Evolutionary conservation across 352 stramenopile genomes (phyloP), one percentile per base, ranked within the genome.

Genomic region (Aphanomyces euteiches): DNA sequence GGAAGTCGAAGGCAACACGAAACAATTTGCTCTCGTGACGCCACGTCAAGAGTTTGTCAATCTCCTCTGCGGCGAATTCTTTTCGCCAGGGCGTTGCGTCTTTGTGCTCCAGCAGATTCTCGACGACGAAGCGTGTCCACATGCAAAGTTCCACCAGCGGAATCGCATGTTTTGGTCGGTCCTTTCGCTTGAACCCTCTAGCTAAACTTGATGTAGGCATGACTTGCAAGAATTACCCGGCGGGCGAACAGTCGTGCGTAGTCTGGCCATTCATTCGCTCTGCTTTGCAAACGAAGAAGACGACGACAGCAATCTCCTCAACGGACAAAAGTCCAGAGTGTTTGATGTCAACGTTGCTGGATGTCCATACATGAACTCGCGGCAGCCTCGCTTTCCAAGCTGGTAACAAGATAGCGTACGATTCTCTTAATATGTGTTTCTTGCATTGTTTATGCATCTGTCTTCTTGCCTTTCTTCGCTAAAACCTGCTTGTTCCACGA

Each of bases 401-500:
- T 58, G 50, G 50, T 58, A 36, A 58, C 13, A 28, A 2, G 13
- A 58, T 58, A 19, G 19, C 43, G 43, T n/a, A 50, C 17, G 43
- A 50, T n/a, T 50, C 43, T 50, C 10, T 50, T 12, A n/a, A 50
- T 12, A 50, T 50, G 43, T 12, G 43, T n/a, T 50, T 50, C 43
- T n/a, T 50, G 43, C 10, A 50, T n/a, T 12, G 10, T n/a, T n/a
- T 50, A 50, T 28, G 50, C 17, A 36, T 19, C 15, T 28, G 19
- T 58, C 50, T 58, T 58, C 21, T 13, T 7, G 7, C 7, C 50
- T 8, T 58, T 58, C 50, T 58, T 58, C 17, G 15, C 50, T 7
- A 58, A 28, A 19, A 58, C 21, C 17, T 58, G 15, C 50, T 58
- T 58, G 50, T 58, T 58, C 50, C 50, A 58, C 50, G 50, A 58